Evolutionary conservation across 139 green algal genomes (phyloP), one percentile per base, ranked within the genome.

Genomic region (Diplosphaera chodatii): DNA sequence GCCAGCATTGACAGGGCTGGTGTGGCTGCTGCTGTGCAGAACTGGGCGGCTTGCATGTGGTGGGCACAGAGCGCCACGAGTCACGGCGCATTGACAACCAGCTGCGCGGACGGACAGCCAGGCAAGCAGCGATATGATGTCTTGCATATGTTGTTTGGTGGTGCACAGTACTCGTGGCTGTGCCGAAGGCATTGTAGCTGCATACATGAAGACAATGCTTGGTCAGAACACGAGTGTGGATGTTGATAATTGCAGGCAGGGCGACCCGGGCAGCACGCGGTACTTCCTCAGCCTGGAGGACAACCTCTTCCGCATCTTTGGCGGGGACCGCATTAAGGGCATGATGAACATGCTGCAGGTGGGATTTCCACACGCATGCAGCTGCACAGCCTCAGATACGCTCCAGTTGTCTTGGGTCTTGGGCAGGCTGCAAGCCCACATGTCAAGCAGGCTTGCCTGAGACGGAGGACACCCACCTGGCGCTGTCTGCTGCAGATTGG

Each of bases 81-180:
- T 93, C 84, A 0, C 81, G 95, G 4, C 91, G 95, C 65, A 96
- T 99, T 74, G 95, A 99, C 86, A 99, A 99, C 84, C 95, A 99
- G 90, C 83, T 98, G 68, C 83, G 88, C 30, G 91, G 90, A 0
- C 82, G 91, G 29, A 84, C 78, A 33, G 90, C 90, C 10, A 73
- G 91, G 76, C 48, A 75, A 10, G 48, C 13, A n/a, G 48, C 16
- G 13, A 48, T n/a, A n/a, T n/a, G n/a, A n/a, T n/a, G n/a, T n/a
- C n/a, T n/a, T n/a, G n/a, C n/a, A n/a, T n/a, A n/a, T n/a, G n/a
- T n/a, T n/a, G 37, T 10, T 20, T 48, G 8, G 10, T 48, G 37
- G 8, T 48, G 37, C 8, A 48, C 37, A 48, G 10, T 48, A 10
- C 37, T 10, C 37, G 37, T 10, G 10, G 37, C 37, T 48, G 37